Conservation (phyloP, 2,329 filamentous ascomycete species). For the Fusarium newnesense region DNA sequence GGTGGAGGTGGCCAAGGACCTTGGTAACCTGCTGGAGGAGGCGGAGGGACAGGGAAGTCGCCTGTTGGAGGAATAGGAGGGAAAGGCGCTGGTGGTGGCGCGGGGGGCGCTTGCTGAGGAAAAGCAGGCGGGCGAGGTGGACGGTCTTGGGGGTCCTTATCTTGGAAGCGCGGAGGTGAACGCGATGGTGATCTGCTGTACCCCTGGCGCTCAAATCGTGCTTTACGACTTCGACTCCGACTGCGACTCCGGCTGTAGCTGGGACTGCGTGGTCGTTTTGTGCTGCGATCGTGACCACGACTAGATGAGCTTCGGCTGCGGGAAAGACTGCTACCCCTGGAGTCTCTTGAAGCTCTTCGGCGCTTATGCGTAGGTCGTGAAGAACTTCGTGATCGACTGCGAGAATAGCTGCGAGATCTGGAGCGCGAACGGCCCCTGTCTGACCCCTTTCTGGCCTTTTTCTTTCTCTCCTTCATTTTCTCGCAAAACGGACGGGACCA, state of each 20-base stretch:
- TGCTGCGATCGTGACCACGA: constrained; percentile 32
- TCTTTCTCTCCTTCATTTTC: constrained; percentile 74
- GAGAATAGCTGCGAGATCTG: constrained; percentile 44
- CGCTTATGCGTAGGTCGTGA: constrained; percentile 48
- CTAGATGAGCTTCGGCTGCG: constrained; percentile 46
- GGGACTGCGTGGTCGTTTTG: constrained; percentile 37
- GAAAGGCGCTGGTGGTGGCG: constrained; percentile 33
- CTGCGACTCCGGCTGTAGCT: constrained; percentile 50
- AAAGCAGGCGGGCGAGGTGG: constrained; percentile 40
- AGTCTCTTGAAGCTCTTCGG: constrained; percentile 41
- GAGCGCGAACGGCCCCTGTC: constrained; percentile 50
- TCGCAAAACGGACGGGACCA: constrained; percentile 86
- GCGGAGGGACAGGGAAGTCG: constrained; percentile 5
- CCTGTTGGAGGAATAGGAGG: constrained; percentile 34
- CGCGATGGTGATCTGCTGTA: constrained; percentile 44
- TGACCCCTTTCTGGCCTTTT: constrained; percentile 41
- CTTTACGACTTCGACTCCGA: constrained; percentile 28
- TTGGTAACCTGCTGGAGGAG: constrained; percentile 50
- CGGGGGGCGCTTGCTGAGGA: constrained; percentile 36
- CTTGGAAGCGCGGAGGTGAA: constrained; percentile 33
- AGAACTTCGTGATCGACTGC: constrained; percentile 45
- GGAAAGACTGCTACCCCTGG: constrained; percentile 35
- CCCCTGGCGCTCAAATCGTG: constrained; percentile 31
- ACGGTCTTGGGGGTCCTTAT: constrained; percentile 23
- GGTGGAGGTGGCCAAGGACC: constrained; percentile 57